Evolutionary conservation across 1,284 basidiomycete genomes (phyloP), one percentile per base, ranked within the genome.

Genomic region (Cryptococcus deneoformans): DNA sequence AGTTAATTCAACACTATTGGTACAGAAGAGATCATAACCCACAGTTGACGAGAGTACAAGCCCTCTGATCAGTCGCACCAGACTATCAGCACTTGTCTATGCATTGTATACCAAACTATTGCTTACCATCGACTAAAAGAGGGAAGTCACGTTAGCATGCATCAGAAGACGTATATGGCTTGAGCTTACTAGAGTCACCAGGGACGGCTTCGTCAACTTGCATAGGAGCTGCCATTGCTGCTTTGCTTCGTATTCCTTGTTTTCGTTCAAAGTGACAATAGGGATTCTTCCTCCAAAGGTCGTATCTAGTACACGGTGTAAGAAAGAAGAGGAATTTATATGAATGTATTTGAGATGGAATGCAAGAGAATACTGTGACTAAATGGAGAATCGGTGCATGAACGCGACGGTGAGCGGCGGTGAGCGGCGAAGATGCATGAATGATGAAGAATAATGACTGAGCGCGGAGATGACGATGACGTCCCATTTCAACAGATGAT

Each of bases 11-110:
- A 10, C 14, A 61, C 56, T 24, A 61, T 54, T 58, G 57, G 57
- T 11, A 68, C 44, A 54, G 2, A 16, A 10, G 36, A 34, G 11
- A 12, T 14, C 8, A 29, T 2, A 37, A 80, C 90, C 83, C 77
- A 94, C 92, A 97, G 82, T 82, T 97, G 93, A 70, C 93, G 88
- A 68, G 92, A 95, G 81, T 97, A 97, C 50, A 97, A 82, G 59
- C 92, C 90, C 82, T 95, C 92, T 77, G 45, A 20, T 14, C 29
- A 29, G 29, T 29, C 29, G 29, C 29, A 29, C 29, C 29, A 29
- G 29, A 29, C 29, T 5, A 29, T 29, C 29, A 29, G 29, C 29
- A 29, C 29, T 36, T 24, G 43, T 36, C 24, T 48, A 52, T 46
- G 48, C 38, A 16, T 43, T 24, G 24, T 46, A 42, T 34, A 49